These are phyloP conservation scores for Arctium minus DNA, from an alignment of 129 eudicot species.

Conservation along the genomic window DNA sequence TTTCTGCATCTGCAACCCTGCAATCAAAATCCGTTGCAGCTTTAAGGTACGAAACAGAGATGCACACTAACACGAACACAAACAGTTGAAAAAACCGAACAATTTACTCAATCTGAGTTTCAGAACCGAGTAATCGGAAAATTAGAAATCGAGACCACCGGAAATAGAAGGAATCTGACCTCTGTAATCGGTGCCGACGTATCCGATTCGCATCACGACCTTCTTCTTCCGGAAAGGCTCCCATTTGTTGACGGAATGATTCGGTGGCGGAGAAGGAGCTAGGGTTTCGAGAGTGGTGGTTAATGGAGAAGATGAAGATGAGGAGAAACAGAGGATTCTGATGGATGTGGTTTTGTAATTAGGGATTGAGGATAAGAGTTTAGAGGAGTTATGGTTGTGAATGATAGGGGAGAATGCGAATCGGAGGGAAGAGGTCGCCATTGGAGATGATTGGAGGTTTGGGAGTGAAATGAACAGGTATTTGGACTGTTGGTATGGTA, in stretches of 20 bases:
- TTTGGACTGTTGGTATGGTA: background rate
- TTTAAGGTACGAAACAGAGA: background rate
- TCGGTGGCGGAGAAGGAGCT: constrained; percentile 21
- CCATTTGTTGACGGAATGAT: constrained; percentile 41
- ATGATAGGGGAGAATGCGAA: constrained; percentile 32
- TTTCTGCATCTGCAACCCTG: constrained; percentile 85
- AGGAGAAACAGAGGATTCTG: constrained; percentile 30
- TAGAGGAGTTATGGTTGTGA: constrained; percentile 22
- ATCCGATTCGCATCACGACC: constrained; percentile 96
- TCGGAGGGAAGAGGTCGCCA: constrained; percentile 50
- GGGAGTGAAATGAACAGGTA: background rate
- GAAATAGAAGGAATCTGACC: constrained; percentile 26
- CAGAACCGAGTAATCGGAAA: background rate
- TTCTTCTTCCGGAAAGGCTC: constrained; percentile 81
- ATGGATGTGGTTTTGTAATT: constrained; percentile 18
- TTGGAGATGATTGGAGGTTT: constrained; percentile 14
- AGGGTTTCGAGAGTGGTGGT: constrained; percentile 30
- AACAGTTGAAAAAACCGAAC: background rate
- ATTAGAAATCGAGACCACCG: background rate
- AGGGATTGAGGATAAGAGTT: constrained; percentile 23
- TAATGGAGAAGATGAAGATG: constrained; percentile 23
- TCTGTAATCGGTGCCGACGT: constrained; percentile 85
- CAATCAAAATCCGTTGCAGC: constrained; percentile 1
- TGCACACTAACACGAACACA: background rate
- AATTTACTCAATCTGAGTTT: background rate